These are phyloP conservation scores for Malassezia restricta DNA, from an alignment of 1,284 basidiomycete species.

Conservation along the genomic window DNA sequence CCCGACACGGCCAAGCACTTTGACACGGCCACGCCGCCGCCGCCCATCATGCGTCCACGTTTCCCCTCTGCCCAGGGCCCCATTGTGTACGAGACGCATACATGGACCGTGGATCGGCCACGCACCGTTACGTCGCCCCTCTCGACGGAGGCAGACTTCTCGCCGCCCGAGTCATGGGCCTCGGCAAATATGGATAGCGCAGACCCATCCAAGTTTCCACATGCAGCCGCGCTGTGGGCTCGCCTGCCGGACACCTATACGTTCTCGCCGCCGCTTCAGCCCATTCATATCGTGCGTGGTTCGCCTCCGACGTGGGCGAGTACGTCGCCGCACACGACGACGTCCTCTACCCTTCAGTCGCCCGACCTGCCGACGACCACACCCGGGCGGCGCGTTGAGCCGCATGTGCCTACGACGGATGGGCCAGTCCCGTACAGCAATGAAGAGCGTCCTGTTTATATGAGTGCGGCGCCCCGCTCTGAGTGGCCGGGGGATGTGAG, in stretches of 20 bases:
- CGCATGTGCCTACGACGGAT: background rate
- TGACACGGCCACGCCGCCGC: background rate
- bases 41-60: background rate
- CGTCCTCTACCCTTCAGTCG: background rate
- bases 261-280: slow-evolving; percentile 1
- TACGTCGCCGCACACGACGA: background rate
- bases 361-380: background rate
- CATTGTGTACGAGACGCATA: background rate
- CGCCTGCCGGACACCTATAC: background rate
- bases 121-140: background rate
- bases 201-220: background rate
- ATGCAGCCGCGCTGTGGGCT: background rate
- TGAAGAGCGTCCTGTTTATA: background rate
- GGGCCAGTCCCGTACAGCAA: background rate
- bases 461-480: too few relatives aligned
- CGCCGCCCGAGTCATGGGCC: background rate
- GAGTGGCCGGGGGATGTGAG: background rate
- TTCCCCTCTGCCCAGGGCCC: background rate
- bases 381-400: background rate
- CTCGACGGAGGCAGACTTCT: background rate
- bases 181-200: background rate
- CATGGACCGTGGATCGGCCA: background rate
- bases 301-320: slow-evolving; percentile 2
- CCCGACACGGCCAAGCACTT: background rate
- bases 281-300: slow-evolving; percentile 7